phyloP scores from a whole-genome alignment of 495 filamentous ascomycete genomes.

The Neurospora sp. region DNA sequence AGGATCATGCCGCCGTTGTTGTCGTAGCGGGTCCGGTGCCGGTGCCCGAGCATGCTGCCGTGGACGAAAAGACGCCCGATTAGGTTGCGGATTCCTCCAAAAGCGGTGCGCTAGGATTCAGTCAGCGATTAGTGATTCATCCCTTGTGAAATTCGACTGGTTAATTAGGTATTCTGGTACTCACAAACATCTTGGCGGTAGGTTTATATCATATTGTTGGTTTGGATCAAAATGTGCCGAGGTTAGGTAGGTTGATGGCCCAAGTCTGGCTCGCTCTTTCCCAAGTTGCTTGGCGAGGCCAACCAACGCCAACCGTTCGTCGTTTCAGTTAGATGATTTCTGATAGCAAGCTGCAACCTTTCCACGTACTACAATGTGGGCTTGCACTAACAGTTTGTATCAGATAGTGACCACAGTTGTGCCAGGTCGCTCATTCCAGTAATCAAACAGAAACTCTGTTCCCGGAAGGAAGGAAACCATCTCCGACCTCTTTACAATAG shows the following conservation, averaged over 20 bases:
- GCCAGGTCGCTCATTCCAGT: neutral
- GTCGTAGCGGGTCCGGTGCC: no score
- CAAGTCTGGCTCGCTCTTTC: neutral
- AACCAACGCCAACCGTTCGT: neutral
- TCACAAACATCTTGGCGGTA: no score
- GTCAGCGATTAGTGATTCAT: neutral
- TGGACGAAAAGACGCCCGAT: neutral
- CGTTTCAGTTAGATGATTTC: neutral
- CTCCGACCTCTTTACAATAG: neutral
- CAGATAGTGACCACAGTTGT: neutral
- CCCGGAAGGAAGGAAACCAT: neutral
- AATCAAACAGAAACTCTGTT: neutral
- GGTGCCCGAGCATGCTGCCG: no score
- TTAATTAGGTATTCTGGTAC: neutral
- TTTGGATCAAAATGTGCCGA: neutral
- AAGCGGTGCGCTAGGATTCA: neutral
- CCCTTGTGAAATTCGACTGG: neutral
- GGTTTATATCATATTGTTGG: neutral
- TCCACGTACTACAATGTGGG: neutral
- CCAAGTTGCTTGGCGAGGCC: neutral
- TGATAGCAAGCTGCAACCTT: neutral
- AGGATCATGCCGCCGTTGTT: slow-evolving; percentile 38
- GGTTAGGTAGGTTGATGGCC: neutral
- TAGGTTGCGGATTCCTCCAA: neutral
- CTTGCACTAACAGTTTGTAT: neutral